Conservation (phyloP, 2,329 filamentous ascomycete genomes). For the Rhexocercosporidium sp. region DNA sequence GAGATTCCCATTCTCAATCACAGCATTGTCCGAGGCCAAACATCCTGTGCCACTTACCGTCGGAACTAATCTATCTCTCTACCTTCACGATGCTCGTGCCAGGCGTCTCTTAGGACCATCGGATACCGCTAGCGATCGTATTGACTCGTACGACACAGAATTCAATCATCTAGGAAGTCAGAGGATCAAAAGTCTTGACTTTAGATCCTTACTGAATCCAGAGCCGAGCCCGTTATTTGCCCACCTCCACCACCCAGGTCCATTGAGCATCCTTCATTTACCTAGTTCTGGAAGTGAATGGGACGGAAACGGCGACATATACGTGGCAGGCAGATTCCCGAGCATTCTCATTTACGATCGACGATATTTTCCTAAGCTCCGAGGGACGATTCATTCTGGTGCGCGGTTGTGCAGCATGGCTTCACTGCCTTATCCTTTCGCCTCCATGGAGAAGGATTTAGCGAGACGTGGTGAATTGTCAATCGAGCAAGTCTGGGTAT, state of each 20-base stretch:
- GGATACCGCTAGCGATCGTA: slow-evolving; percentile 21
- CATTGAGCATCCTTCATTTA: slow-evolving; percentile 81
- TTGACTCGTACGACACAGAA: slow-evolving; percentile 36
- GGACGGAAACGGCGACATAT: slow-evolving; percentile 71
- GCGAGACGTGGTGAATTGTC: slow-evolving; percentile 61
- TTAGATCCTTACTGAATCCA: slow-evolving; percentile 45
- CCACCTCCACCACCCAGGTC: slow-evolving; percentile 78
- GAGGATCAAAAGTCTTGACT: slow-evolving; percentile 32
- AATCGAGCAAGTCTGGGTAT: slow-evolving; percentile 53
- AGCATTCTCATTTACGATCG: slow-evolving; percentile 89
- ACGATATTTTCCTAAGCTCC: slow-evolving; percentile 79
- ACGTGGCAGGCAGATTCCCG: slow-evolving; percentile 86
- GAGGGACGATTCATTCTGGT: slow-evolving; percentile 82
- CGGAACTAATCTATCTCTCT: slow-evolving; percentile 80
- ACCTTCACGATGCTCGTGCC: slow-evolving; percentile 78
- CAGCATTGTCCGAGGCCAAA: slow-evolving; percentile 74
- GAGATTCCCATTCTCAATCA: slow-evolving; percentile 81
- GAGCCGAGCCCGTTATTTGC: slow-evolving; percentile 65
- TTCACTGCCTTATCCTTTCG: slow-evolving; percentile 70
- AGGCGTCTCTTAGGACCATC: slow-evolving; percentile 36
- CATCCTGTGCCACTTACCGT: slow-evolving; percentile 77
- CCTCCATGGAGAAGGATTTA: slow-evolving; percentile 64
- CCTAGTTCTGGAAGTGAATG: slow-evolving; percentile 54
- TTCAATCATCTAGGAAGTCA: slow-evolving; percentile 32
- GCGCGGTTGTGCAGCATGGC: slow-evolving; percentile 77